A percentile compares a stretch with the other conserved stretches of the same genome.
phyloP scores from a whole-genome alignment of 352 stramenopile genomes.

The Phytopythium vexans region DNA sequence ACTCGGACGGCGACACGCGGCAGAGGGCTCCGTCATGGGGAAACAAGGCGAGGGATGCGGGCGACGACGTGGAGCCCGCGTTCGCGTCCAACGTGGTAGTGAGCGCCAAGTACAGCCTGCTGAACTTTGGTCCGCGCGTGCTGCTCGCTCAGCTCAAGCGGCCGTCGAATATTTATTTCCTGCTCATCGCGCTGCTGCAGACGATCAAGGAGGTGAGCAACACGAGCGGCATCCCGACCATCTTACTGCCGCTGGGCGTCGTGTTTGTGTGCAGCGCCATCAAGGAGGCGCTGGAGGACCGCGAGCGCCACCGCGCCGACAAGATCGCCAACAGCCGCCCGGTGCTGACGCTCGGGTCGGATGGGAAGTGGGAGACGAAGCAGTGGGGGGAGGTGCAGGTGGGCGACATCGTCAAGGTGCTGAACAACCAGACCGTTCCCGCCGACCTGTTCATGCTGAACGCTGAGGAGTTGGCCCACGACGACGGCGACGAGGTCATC shows the following conservation, averaged over 20 bases:
- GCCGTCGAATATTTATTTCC: conserved; percentile 84
- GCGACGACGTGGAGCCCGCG: conserved; percentile 16
- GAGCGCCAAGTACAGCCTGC: conserved; percentile 79
- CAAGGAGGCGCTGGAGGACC: conserved; percentile 82
- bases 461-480: conserved; percentile 47
- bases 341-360: conserved; percentile 41
- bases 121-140: conserved; percentile 74
- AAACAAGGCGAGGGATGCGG: not conserved
- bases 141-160: conserved; percentile 69
- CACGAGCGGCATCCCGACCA: conserved; percentile 80
- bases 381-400: conserved; percentile 71
- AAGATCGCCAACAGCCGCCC: conserved; percentile 62
- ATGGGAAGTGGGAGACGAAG: conserved; percentile 42
- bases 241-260: conserved; percentile 65
- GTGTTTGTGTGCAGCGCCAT: conserved; percentile 82
- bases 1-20: conserved; percentile 4
- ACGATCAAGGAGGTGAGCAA: conserved; percentile 83
- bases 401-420: conserved; percentile 80
- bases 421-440: conserved; percentile 58
- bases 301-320: conserved; percentile 74
- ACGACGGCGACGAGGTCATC: conserved; percentile 25
- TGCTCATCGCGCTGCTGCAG: conserved; percentile 84
- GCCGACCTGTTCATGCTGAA: conserved; percentile 73
- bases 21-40: not conserved
- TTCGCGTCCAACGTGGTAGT: conserved; percentile 72